Base-by-base conservation (phyloP, 169 alveolate species). In the Plasmodium reichenowi region DNA sequence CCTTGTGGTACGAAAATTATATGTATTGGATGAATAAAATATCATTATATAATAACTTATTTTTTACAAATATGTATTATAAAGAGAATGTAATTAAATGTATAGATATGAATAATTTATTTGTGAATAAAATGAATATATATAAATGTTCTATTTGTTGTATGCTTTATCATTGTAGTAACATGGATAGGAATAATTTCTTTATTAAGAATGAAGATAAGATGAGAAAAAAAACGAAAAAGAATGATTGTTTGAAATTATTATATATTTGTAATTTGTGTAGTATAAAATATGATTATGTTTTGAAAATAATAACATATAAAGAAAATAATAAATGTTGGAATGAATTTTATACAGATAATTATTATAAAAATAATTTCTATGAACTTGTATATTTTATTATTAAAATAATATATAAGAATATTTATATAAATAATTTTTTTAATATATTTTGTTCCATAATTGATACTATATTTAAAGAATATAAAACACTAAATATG, bases 131-230 rank as follows among this genome's bases (percentile, higher is more conserved):
- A 24, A 8, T 15, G 29, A 20, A 78, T 45, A 0, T 78, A 20
- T 78, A 64, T 47, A 78, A 78, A 32, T 78, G 89, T 63, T 78
- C 89, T 50, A 63, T 78, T 20, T 78, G 89, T 15, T 78, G 89
- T 66, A 78, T 78, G 68, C 48, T 78, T 13, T 64, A 29, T 78
- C 56, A 78, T 15, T 54, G 66, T n/a, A 73, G 15, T 43, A 38
- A 38, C 9, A 5, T 38, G 9, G 9, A 38, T 38, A 0, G 10
- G 47, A 38, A 38, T 38, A 38, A 38, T 38, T 38, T 38, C 2
- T 38, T 6, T 38, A 56, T 7, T 54, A 68, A 43, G 20, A 20
- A 45, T 50, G 47, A 43, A 50, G 59, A 63, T 26, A 32, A 13
- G 17, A 64, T 58, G 22, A 22, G 20, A 15, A 50, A 66, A 48